Evolutionary conservation across 2,329 filamentous ascomycete genomes (phyloP).

Genomic region (Fusarium napiforme): DNA sequence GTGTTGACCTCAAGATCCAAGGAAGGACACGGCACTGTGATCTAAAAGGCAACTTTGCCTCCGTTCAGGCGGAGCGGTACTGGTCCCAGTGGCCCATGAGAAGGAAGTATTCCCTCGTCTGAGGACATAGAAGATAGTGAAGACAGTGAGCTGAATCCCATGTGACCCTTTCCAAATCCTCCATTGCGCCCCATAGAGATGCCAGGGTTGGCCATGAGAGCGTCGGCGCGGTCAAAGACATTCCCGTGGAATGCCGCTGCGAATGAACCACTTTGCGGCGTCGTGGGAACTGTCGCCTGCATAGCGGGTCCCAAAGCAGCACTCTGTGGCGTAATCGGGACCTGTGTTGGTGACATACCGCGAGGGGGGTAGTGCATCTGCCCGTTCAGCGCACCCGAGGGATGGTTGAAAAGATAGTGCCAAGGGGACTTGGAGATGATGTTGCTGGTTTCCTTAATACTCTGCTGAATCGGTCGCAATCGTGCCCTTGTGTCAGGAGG

Average conservation of each 20-base stretch:
- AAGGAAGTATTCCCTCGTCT: constrained; percentile 51
- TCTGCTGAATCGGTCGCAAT: constrained; percentile 83
- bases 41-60: constrained; percentile 52
- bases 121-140: constrained; percentile 57
- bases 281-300: constrained; percentile 86
- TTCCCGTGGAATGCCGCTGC: constrained; percentile 65
- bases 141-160: constrained; percentile 53
- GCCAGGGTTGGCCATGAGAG: constrained; percentile 67
- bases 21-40: constrained; percentile 5
- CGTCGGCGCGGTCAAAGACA: constrained; percentile 70
- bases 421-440: constrained; percentile 73
- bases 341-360: constrained; percentile 46
- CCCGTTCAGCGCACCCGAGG: constrained; percentile 25
- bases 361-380: constrained; percentile 39
- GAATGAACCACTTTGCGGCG: constrained; percentile 69
- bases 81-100: constrained; percentile 48
- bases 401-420: constrained; percentile 55
- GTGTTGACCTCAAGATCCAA: constrained; percentile 28
- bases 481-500: constrained; percentile 76
- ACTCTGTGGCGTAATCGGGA: constrained; percentile 87
- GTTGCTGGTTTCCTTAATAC: constrained; percentile 81
- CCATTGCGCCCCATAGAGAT: constrained; percentile 66
- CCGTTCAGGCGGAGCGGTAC: constrained; percentile 52
- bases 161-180: constrained; percentile 56
- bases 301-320: constrained; percentile 90